phyloP scores from a whole-genome alignment of 805 yeast species.

The Sugiyamaella valdiviana region DNA sequence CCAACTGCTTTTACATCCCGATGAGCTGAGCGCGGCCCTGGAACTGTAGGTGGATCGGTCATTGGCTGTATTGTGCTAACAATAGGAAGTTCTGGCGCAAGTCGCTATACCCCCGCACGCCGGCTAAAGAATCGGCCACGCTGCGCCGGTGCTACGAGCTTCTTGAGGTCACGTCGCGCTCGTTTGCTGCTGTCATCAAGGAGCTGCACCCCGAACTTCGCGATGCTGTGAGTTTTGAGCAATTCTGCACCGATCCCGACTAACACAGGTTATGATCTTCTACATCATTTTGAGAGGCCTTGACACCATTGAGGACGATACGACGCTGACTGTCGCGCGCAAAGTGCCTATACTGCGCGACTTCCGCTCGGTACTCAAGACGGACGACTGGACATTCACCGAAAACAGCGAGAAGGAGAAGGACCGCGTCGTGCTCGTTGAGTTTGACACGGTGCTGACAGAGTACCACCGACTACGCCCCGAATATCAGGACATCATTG shows the following conservation, averaged over 20 bases:
- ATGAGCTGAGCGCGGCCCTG: constrained; percentile 61
- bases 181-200: constrained; percentile 88
- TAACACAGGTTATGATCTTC: constrained; percentile 51
- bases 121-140: constrained; percentile 36
- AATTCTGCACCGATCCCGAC: too few relatives aligned
- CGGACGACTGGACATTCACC: constrained; percentile 73
- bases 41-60: constrained; percentile 42
- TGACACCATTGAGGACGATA: constrained; percentile 95
- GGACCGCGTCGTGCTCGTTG: constrained; percentile 75
- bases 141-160: constrained; percentile 62
- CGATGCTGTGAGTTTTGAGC: constrained; percentile 41
- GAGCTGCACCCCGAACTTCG: constrained; percentile 88
- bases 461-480: constrained; percentile 72
- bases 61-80: not conserved
- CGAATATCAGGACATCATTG: constrained; percentile 70
- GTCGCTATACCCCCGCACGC: constrained; percentile 46
- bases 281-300: constrained; percentile 82
- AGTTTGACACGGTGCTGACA: constrained; percentile 60
- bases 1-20: constrained; percentile 61
- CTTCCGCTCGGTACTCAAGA: constrained; percentile 58
- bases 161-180: constrained; percentile 68
- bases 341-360: constrained; percentile 69
- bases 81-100: constrained; percentile 46
- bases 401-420: constrained; percentile 67
- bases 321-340: constrained; percentile 65